Evolutionary conservation across 2,329 filamentous ascomycete genomes (phyloP).

Genomic region (Coleophoma eucalyptorum): DNA sequence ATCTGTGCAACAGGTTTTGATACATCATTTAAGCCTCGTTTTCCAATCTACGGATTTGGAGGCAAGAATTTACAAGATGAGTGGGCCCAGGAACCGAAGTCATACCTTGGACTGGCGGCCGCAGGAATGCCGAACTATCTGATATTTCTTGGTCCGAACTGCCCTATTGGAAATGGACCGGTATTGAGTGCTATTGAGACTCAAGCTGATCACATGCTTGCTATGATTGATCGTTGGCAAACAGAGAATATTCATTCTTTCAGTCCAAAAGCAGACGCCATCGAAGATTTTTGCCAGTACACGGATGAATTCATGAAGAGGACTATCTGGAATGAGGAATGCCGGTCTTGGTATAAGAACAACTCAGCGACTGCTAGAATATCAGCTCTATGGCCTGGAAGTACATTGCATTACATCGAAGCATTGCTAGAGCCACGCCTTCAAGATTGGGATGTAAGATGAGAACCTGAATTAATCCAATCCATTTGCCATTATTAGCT

Average conservation of each 20-base stretch:
- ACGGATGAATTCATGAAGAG: constrained; percentile 39
- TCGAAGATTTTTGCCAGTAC: constrained; percentile 45
- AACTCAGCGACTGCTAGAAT: not conserved
- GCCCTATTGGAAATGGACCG: constrained; percentile 35
- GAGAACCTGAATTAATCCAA: constrained; percentile 5
- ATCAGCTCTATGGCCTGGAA: constrained; percentile 35
- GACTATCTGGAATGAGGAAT: constrained; percentile 41
- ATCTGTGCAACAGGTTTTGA: constrained; percentile 27
- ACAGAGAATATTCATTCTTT: constrained; percentile 41
- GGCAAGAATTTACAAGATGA: constrained; percentile 10
- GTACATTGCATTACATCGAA: constrained; percentile 46
- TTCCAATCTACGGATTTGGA: constrained; percentile 15
- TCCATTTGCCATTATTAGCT: no score
- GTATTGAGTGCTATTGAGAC: constrained; percentile 38
- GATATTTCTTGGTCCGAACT: constrained; percentile 34
- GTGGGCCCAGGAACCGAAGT: constrained; percentile 13
- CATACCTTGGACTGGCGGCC: constrained; percentile 15
- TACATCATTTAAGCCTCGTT: constrained; percentile 18
- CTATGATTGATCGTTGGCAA: constrained; percentile 44
- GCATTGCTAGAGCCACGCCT: constrained; percentile 42
- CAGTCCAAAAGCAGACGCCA: constrained; percentile 38
- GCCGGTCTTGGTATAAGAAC: constrained; percentile 37
- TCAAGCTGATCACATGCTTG: constrained; percentile 45
- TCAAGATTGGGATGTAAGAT: constrained; percentile 45
- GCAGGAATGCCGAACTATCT: constrained; percentile 13